Evolutionary conservation across 805 yeast species (phyloP).

Genomic region (Zygosaccharomyces siamensis): DNA sequence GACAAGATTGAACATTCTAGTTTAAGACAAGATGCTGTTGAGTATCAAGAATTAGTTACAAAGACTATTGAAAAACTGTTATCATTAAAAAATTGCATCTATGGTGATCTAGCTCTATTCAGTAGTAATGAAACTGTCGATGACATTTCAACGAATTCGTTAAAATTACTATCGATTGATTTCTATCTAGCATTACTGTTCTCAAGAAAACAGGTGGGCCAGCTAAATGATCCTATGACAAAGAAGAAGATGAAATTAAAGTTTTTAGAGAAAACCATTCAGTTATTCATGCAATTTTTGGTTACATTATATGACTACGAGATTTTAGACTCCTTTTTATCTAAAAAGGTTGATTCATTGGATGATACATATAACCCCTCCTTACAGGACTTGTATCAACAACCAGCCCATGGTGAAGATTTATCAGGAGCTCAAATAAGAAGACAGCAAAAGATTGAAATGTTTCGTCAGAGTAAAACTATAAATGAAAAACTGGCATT

Average conservation of each 20-base stretch:
- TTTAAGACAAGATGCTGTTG: slow-evolving; percentile 40
- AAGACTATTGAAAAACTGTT: slow-evolving; percentile 40
- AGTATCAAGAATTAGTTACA: slow-evolving; percentile 39
- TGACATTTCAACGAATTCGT: slow-evolving; percentile 60
- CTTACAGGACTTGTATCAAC: slow-evolving; percentile 27
- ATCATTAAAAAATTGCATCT: slow-evolving; percentile 41
- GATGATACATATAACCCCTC: slow-evolving; percentile 40
- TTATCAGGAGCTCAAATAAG: slow-evolving; percentile 35
- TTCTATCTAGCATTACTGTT: slow-evolving; percentile 49
- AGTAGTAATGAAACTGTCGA: slow-evolving; percentile 66
- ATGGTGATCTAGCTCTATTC: slow-evolving; percentile 50
- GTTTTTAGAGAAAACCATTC: slow-evolving; percentile 41
- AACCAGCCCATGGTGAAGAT: slow-evolving; percentile 19
- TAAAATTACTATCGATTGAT: slow-evolving; percentile 56
- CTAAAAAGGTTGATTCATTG: slow-evolving; percentile 39
- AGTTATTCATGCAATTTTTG: slow-evolving; percentile 43
- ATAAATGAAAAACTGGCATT: slow-evolving; percentile 42
- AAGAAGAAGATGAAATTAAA: slow-evolving; percentile 31
- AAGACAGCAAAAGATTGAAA: slow-evolving; percentile 69
- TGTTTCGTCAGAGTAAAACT: slow-evolving; percentile 56
- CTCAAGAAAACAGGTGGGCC: slow-evolving; percentile 27
- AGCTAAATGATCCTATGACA: slow-evolving; percentile 9
- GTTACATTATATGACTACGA: slow-evolving; percentile 43
- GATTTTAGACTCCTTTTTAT: slow-evolving; percentile 39
- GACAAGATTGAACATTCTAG: slow-evolving; percentile 21